phyloP scores from a whole-genome alignment of 352 stramenopile genomes.

The Pythium pyrilobum region DNA sequence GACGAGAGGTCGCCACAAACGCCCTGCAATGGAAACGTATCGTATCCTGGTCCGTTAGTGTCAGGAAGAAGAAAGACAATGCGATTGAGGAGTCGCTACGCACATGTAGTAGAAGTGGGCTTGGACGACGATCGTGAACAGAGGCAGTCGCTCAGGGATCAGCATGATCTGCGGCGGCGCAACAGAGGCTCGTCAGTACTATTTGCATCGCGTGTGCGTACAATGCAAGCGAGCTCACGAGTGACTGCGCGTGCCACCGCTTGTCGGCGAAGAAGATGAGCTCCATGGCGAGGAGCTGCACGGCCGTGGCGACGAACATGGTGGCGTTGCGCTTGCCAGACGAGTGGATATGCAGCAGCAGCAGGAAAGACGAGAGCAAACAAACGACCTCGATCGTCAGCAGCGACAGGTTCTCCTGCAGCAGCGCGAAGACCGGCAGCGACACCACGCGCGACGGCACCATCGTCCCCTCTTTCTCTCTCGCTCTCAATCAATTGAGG shows the following conservation, averaged over 20 bases:
- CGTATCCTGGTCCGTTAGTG: background rate
- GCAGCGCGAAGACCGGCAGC: constrained; percentile 55
- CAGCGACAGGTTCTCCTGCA: constrained; percentile 78
- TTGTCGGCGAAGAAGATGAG: constrained; percentile 57
- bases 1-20: constrained; percentile 59
- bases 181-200: background rate
- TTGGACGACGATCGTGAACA: constrained; percentile 63
- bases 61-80: background rate
- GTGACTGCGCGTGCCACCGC: constrained; percentile 64
- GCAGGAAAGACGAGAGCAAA: constrained; percentile 57
- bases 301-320: constrained; percentile 37
- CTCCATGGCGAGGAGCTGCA: constrained; percentile 54
- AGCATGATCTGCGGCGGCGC: constrained; percentile 14
- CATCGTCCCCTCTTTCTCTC: constrained; percentile 8
- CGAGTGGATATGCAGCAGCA: constrained; percentile 72
- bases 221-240: constrained; percentile 22
- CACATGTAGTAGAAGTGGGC: constrained; percentile 80
- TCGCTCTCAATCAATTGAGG: background rate
- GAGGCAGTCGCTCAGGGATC: constrained; percentile 25
- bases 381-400: constrained; percentile 51
- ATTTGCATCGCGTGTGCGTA: no score
- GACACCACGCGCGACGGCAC: constrained; percentile 48
- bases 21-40: constrained; percentile 27
- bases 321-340: constrained; percentile 72
- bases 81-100: background rate